phyloP scores from a whole-genome alignment of 2,329 filamentous ascomycete genomes.

The Penicillium decumbens region DNA sequence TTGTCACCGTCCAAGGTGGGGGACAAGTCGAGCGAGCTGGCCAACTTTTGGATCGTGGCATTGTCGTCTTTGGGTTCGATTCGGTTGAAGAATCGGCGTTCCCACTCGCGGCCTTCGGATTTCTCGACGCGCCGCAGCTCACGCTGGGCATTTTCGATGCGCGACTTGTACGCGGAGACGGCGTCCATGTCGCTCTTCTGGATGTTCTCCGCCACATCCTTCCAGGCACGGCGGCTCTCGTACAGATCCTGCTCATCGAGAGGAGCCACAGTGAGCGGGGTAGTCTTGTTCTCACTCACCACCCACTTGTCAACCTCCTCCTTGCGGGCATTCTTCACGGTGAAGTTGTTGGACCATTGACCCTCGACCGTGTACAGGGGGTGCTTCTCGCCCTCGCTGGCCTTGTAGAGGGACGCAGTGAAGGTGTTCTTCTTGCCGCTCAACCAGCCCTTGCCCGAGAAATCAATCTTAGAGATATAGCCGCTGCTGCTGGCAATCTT shows the following conservation, averaged over 20 bases:
- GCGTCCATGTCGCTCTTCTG: conserved; percentile 76
- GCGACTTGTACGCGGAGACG: conserved; percentile 72
- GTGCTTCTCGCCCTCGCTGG: conserved; percentile 61
- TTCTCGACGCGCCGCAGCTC: conserved; percentile 69
- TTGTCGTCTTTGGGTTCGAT: conserved; percentile 36
- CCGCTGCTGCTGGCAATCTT: conserved; percentile 84
- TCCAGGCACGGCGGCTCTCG: conserved; percentile 84
- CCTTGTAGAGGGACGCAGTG: conserved; percentile 67
- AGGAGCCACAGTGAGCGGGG: conserved; percentile 65
- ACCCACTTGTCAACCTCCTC: conserved; percentile 56
- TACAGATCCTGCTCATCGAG: conserved; percentile 77
- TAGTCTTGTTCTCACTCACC: conserved; percentile 54
- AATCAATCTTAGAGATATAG: conserved; percentile 85
- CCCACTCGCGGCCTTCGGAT: conserved; percentile 71
- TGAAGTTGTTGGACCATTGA: conserved; percentile 83
- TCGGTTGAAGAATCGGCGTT: conserved; percentile 71
- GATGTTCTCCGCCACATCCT: conserved; percentile 76
- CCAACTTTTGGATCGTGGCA: conserved; percentile 40
- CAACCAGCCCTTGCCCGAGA: conserved; percentile 89
- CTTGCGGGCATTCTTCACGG: conserved; percentile 64
- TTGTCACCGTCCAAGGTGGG: conserved; percentile 55
- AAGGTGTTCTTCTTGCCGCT: conserved; percentile 95
- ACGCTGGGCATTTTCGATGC: conserved; percentile 85
- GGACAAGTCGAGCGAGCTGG: conserved; percentile 38
- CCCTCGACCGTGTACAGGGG: conserved; percentile 74